phyloP scores from a whole-genome alignment of 2,329 filamentous ascomycete genomes.

The Trichoderma sp. region DNA sequence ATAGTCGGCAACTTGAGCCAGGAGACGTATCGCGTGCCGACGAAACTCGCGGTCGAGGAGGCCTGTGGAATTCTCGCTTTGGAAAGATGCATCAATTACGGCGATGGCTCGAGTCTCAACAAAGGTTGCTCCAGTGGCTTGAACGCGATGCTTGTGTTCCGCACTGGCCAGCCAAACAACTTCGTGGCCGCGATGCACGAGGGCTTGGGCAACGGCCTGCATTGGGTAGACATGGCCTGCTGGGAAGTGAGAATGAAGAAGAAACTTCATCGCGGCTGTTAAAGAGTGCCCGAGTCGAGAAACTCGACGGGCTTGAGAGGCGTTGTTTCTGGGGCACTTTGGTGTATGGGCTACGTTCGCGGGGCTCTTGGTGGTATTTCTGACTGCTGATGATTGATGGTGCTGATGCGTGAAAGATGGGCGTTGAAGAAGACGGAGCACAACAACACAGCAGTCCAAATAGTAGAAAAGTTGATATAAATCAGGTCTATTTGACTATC shows the following conservation, averaged over 20 bases:
- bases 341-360: not conserved
- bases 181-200: conserved; percentile 38
- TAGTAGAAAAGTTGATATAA: rapidly evolving
- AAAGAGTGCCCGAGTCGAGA: not conserved
- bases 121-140: conserved; percentile 36
- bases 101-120: conserved; percentile 33
- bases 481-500: not conserved
- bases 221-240: conserved; percentile 41
- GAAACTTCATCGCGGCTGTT: conserved; percentile 33
- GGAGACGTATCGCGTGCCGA: conserved; percentile 30
- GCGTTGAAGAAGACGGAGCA: not conserved
- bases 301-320: not conserved
- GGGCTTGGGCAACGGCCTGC: conserved; percentile 39
- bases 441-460: not conserved
- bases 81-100: conserved; percentile 33
- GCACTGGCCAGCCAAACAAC: conserved; percentile 39
- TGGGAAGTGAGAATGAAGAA: conserved; percentile 41
- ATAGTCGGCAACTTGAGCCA: conserved; percentile 38
- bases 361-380: not conserved
- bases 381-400: not conserved
- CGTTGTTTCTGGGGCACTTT: not conserved
- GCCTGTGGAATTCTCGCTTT: conserved; percentile 30
- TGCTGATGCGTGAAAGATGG: not conserved
- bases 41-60: conserved; percentile 32
- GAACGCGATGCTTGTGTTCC: conserved; percentile 35